These are phyloP conservation scores for Mycena metata DNA, from an alignment of 768 basidiomycete genomes.

Conservation along the genomic window DNA sequence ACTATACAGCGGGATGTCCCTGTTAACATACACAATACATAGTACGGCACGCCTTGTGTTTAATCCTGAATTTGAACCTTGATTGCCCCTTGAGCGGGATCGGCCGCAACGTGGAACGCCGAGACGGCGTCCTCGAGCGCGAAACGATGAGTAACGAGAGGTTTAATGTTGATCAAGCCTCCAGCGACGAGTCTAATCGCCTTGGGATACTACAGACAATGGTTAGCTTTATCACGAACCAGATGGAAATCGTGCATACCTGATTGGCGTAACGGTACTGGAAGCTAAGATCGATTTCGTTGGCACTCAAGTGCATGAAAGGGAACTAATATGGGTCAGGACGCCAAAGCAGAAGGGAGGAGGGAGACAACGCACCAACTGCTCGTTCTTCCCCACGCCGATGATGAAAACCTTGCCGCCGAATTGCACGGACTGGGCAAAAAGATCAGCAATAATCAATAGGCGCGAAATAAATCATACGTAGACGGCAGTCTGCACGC, in stretches of 20 bases:
- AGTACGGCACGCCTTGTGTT: conserved; percentile 28
- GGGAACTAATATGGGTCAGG: conserved; percentile 62
- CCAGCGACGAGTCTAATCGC: conserved; percentile 87
- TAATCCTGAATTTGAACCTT: conserved; percentile 77
- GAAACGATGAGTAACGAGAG: conserved; percentile 86
- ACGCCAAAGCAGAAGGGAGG: background rate
- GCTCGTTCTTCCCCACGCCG: conserved; percentile 77
- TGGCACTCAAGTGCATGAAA: conserved; percentile 80
- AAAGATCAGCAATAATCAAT: background rate
- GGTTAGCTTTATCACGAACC: conserved; percentile 2
- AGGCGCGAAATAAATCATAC: conserved; percentile 48
- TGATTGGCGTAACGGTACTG: conserved; percentile 80
- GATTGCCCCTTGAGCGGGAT: conserved; percentile 75
- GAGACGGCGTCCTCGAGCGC: conserved; percentile 77
- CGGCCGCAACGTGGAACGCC: conserved; percentile 85
- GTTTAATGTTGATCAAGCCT: conserved; percentile 77
- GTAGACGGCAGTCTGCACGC: conserved; percentile 70
- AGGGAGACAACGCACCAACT: conserved; percentile 54
- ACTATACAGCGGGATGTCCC: background rate
- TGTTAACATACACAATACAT: conserved; percentile 13
- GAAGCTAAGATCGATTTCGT: conserved; percentile 78
- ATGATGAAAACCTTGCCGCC: conserved; percentile 80
- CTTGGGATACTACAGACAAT: conserved; percentile 71
- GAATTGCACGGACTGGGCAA: conserved; percentile 67
- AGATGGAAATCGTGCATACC: conserved; percentile 44